Percentiles rank a stretch among this genome's conserved stretches.
These are phyloP conservation scores for Hymenoscyphus fraxineus DNA, from an alignment of 2,329 filamentous ascomycete species.

Conservation along the genomic window DNA sequence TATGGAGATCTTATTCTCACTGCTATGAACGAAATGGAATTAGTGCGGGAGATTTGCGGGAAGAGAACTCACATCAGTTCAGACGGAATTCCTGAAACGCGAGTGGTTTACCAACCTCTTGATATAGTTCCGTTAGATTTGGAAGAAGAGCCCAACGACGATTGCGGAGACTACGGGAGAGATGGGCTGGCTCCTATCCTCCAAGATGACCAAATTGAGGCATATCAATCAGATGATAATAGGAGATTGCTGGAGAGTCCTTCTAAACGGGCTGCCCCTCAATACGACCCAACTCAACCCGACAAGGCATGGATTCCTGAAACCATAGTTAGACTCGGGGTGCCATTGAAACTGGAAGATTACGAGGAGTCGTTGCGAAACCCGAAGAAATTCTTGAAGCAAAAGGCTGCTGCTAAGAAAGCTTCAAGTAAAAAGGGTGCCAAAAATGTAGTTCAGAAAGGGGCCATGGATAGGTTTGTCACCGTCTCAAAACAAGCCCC, in stretches of 20 bases:
- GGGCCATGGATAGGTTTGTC: conserved; percentile 36
- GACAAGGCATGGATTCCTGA: conserved; percentile 69
- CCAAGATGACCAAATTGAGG: conserved; percentile 59
- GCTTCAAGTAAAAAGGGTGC: conserved; percentile 25
- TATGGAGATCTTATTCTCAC: conserved; percentile 36
- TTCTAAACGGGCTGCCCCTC: conserved; percentile 37
- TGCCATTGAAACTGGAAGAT: conserved; percentile 60
- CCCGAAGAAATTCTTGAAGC: conserved; percentile 26
- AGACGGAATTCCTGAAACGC: conserved; percentile 72
- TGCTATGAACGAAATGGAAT: conserved; percentile 45
- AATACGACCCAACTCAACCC: conserved; percentile 62
- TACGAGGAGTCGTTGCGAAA: conserved; percentile 50
- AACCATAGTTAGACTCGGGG: conserved; percentile 58
- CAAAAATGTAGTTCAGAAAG: conserved; percentile 29
- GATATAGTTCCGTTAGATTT: conserved; percentile 77
- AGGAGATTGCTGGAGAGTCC: conserved; percentile 26
- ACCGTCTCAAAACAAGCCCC: conserved; percentile 26
- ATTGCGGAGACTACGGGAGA: conserved; percentile 41
- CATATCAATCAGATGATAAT: conserved; percentile 29
- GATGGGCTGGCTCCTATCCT: conserved; percentile 54
- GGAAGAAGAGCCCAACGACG: conserved; percentile 60
- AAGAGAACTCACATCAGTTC: conserved; percentile 68
- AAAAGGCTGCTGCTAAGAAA: conserved; percentile 28
- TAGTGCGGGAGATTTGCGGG: conserved; percentile 65
- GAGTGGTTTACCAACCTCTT: conserved; percentile 72